These are phyloP conservation scores for Byssochlamys sp. DNA, from an alignment of 2,329 filamentous ascomycete species.

Conservation along the genomic window DNA sequence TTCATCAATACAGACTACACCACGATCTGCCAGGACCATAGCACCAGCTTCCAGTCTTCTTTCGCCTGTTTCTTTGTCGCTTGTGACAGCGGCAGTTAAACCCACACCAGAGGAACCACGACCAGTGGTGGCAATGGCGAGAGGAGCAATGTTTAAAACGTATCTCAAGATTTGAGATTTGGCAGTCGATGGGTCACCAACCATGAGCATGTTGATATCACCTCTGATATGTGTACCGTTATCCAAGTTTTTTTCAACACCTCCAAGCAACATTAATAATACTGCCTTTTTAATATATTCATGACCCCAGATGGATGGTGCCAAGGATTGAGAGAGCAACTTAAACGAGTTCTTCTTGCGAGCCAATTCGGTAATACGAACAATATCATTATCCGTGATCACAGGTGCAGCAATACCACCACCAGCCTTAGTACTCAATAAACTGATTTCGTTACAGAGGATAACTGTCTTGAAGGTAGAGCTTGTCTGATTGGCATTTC, in stretches of 20 bases:
- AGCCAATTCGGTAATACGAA: constrained; percentile 94
- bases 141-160: constrained; percentile 88
- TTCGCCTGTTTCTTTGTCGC: constrained; percentile 95
- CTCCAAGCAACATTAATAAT: constrained; percentile 83
- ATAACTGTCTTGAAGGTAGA: constrained; percentile 91
- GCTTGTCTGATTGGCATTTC: constrained; percentile 81
- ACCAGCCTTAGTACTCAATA: constrained; percentile 90
- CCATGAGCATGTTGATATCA: constrained; percentile 99
- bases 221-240: constrained; percentile 96
- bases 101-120: constrained; percentile 93
- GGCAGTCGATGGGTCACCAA: constrained; percentile 93
- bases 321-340: constrained; percentile 82
- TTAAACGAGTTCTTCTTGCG: constrained; percentile 93
- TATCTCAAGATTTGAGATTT: constrained; percentile 97
- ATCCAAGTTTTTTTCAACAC: constrained; percentile 96
- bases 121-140: constrained; percentile 94
- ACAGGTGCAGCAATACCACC: constrained; percentile 86
- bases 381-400: constrained; percentile 92
- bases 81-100: constrained; percentile 91
- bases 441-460: constrained; percentile 85
- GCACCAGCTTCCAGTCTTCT: constrained; percentile 89
- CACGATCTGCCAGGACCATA: constrained; percentile 94
- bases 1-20: no score
- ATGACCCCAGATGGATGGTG: constrained; percentile 92
- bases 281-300: constrained; percentile 98